Conservation (phyloP, 257 asterid genomes). For the Solanum phureja region DNA sequence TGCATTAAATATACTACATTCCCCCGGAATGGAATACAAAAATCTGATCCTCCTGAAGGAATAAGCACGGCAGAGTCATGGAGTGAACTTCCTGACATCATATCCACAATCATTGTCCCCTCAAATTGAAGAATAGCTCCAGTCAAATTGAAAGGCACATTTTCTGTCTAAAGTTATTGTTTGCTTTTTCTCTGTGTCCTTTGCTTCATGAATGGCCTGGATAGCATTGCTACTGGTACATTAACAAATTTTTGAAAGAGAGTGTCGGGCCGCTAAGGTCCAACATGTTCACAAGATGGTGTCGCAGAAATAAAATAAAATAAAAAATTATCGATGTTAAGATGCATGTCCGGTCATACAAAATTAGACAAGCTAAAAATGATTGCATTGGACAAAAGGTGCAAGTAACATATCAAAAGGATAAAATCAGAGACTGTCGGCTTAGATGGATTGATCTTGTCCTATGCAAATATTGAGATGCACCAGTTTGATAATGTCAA, state of each 20-base stretch:
- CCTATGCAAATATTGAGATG: not conserved
- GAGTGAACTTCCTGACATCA: not conserved
- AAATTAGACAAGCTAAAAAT: not conserved
- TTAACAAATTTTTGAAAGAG: not conserved
- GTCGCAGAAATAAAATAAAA: not conserved
- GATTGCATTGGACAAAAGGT: not conserved
- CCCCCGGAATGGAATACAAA: not conserved
- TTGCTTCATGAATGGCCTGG: not conserved
- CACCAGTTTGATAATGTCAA: not conserved
- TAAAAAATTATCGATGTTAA: not conserved
- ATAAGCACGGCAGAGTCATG: not conserved
- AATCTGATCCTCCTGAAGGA: not conserved
- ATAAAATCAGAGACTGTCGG: not conserved
- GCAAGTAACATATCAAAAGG: not conserved
- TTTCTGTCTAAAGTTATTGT: not conserved
- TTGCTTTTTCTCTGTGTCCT: not conserved
- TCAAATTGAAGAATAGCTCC: not conserved
- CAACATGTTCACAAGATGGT: not conserved
- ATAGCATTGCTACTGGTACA: not conserved
- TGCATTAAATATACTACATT: not conserved
- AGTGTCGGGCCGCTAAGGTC: not conserved
- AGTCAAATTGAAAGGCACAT: not conserved
- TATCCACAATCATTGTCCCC: not conserved
- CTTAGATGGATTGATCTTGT: not conserved
- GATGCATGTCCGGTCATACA: not conserved